These are phyloP conservation scores for Trichoderma gracile DNA, from an alignment of 2,329 filamentous ascomycete species.

Conservation along the genomic window DNA sequence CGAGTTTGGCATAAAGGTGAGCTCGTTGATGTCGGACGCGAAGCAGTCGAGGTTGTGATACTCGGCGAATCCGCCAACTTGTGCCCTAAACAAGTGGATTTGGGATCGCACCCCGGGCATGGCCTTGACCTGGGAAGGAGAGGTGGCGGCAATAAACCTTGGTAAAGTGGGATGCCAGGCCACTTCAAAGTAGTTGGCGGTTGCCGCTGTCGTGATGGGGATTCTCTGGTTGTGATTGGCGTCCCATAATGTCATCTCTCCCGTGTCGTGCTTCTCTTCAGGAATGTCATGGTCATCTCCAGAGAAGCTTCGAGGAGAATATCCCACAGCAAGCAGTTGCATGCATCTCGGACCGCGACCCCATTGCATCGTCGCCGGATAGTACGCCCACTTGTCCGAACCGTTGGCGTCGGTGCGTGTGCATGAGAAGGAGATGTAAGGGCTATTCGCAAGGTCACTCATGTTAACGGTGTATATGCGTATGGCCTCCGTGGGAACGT, in stretches of 20 bases:
- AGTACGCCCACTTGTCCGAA: constrained; percentile 60
- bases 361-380: constrained; percentile 65
- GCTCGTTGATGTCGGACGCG: constrained; percentile 63
- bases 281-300: constrained; percentile 60
- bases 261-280: constrained; percentile 56
- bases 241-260: constrained; percentile 63
- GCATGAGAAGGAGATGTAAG: constrained; percentile 46
- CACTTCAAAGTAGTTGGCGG: constrained; percentile 65
- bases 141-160: constrained; percentile 59
- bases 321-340: constrained; percentile 61
- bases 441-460: constrained; percentile 40
- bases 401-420: constrained; percentile 39
- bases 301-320: constrained; percentile 58
- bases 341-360: constrained; percentile 47
- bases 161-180: constrained; percentile 59
- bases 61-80: constrained; percentile 40
- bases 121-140: constrained; percentile 49
- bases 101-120: constrained; percentile 55
- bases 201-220: constrained; percentile 52
- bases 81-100: constrained; percentile 53
- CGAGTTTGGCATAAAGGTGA: constrained; percentile 60
- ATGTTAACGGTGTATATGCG: constrained; percentile 55
- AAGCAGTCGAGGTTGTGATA: constrained; percentile 59
- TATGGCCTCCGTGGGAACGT: constrained; percentile 55
- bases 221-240: constrained; percentile 46